Conservation (phyloP, 2,329 filamentous ascomycete species). For the Zopfia rhizophila region DNA sequence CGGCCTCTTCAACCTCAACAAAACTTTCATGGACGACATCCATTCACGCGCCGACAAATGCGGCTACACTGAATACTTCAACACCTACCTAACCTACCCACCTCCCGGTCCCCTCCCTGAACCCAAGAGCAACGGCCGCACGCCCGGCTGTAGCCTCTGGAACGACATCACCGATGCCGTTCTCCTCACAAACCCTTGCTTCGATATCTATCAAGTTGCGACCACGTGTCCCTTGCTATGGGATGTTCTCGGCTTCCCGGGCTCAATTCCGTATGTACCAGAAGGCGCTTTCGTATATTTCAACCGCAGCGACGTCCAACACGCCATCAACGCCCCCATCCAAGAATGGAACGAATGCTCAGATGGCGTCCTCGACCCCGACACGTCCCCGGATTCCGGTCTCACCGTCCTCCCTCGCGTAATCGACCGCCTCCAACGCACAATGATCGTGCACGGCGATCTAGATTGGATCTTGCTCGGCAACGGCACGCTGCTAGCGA, state of each 20-base stretch:
- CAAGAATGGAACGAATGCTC: slow-evolving; percentile 69
- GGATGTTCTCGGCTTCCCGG: slow-evolving; percentile 76
- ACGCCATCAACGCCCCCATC: slow-evolving; percentile 72
- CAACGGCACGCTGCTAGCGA: slow-evolving; percentile 75
- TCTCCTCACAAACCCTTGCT: slow-evolving; percentile 76
- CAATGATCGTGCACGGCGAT: slow-evolving; percentile 77
- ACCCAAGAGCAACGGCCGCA: slow-evolving; percentile 56
- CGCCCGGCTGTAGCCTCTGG: slow-evolving; percentile 68
- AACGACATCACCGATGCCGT: slow-evolving; percentile 66
- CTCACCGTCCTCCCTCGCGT: slow-evolving; percentile 73
- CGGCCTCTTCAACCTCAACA: slow-evolving; percentile 71
- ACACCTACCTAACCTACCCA: slow-evolving; percentile 74
- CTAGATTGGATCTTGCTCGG: slow-evolving; percentile 74
- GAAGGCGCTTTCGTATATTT: slow-evolving; percentile 73
- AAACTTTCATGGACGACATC: slow-evolving; percentile 65
- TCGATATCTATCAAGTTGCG: slow-evolving; percentile 78
- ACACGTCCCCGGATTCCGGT: slow-evolving; percentile 65
- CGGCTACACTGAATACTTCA: slow-evolving; percentile 69
- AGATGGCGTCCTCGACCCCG: slow-evolving; percentile 58
- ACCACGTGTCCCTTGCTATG: slow-evolving; percentile 76
- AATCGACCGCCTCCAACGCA: slow-evolving; percentile 76
- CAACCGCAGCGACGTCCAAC: slow-evolving; percentile 75
- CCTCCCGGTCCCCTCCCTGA: slow-evolving; percentile 69
- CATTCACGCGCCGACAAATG: slow-evolving; percentile 65
- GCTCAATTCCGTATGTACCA: slow-evolving; percentile 71